Evolutionary conservation across 148 eudicot species (phyloP), one percentile per base, ranked within the genome.

Genomic region (Agrostemma githago): DNA sequence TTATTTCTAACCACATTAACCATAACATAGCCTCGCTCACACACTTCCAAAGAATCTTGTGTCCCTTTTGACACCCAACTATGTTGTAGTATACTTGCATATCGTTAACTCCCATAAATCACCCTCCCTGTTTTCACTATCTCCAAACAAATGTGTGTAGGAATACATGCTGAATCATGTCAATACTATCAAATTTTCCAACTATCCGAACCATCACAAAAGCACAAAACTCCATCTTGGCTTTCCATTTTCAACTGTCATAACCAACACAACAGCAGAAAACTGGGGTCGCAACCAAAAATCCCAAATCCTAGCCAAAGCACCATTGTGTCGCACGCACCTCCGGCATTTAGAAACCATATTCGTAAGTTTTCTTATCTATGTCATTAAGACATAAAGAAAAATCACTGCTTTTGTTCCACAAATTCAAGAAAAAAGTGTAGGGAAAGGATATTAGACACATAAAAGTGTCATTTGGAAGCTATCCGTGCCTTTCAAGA

Each of bases 401-500:
- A 74, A 46, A 9, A 2, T 68, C 7, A 20, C 51, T 19, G 39
- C 48, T 68, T 21, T 17, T 17, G 12, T 12, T 67, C 71, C 54
- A 46, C 1, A 20, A 46, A 48, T 14, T 16, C 21, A 38, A 38
- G 64, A 41, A 11, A 38, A 26, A 51, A 41, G 6, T 37, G 40
- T 8, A 78, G 51, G 19, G 57, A 67, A 66, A 41, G 19, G 21
- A 62, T 62, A 69, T 70, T 5, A 12, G 40, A 69, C 8, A 57
- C 8, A 57, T 26, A 44, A 8, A 73, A 58, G 72, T 7, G 3
- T 8, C 14, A 26, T 48, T 3, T 21, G 46, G 26, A 68, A 26
- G 19, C 41, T 21, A 39, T 26, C 6, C 11, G 37, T 16, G 26
- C 73, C 54, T 72, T 68, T 68, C 20, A 37, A 8, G n/a, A 15